These are phyloP conservation scores for Clathrospora elynae DNA, from an alignment of 2,329 filamentous ascomycete species.

Conservation along the genomic window DNA sequence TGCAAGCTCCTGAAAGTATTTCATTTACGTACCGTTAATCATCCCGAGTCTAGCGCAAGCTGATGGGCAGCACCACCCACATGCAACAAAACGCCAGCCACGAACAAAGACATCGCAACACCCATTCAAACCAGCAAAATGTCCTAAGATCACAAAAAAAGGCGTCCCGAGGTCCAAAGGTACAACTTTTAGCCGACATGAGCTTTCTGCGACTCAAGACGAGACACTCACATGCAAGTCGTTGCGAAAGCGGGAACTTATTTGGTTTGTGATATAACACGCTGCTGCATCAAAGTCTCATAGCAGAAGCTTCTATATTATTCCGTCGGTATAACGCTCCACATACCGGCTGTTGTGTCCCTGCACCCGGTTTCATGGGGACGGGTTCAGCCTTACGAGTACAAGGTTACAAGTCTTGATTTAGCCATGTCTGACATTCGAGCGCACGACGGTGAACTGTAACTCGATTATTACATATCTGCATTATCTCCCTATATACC, in stretches of 20 bases:
- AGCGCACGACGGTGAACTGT: neutral
- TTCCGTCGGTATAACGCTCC: conserved; percentile 14
- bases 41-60: conserved; percentile 19
- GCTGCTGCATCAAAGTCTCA: conserved; percentile 6
- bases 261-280: conserved; percentile 9
- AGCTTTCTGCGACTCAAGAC: conserved; percentile 10
- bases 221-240: conserved; percentile 18
- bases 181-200: conserved; percentile 17
- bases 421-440: conserved; percentile 19
- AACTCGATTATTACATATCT: conserved; percentile 4
- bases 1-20: conserved; percentile 24
- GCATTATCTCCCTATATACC: conserved; percentile 8
- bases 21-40: conserved; percentile 41
- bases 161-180: conserved; percentile 9
- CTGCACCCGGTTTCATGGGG: conserved; percentile 16
- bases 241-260: neutral
- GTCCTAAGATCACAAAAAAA: conserved; percentile 3
- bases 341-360: conserved; percentile 22
- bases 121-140: conserved; percentile 6
- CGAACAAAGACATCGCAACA: conserved; percentile 7
- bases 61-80: no score
- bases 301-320: conserved; percentile 11
- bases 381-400: conserved; percentile 17
- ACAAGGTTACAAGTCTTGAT: conserved; percentile 11
- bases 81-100: conserved; percentile 13